A percentile compares a stretch with the other conserved stretches of the same genome.
Conservation (phyloP, 805 yeast genomes). For the Alloascoidea africana region DNA sequence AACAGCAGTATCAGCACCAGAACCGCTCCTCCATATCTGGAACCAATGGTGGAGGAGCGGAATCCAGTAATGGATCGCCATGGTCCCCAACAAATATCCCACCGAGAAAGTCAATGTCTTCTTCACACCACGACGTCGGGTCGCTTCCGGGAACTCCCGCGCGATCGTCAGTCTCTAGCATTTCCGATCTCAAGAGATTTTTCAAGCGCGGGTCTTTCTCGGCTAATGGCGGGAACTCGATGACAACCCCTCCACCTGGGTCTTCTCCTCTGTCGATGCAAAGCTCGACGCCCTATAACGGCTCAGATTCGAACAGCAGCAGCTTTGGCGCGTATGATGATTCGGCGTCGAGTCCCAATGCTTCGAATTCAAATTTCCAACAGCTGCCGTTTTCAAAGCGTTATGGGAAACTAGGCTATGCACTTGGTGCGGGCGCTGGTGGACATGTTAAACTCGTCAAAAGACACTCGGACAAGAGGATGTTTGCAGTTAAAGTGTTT, state of each 20-base stretch:
- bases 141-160: not conserved
- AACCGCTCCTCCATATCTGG: not conserved
- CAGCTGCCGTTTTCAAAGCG: constrained; percentile 43
- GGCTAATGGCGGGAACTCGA: not conserved
- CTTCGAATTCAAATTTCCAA: not conserved
- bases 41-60: not conserved
- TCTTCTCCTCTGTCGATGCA: not conserved
- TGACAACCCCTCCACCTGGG: not conserved
- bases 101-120: too few species aligned
- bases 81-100: too few species aligned
- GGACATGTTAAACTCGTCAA: constrained; percentile 80
- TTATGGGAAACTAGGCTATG: constrained; percentile 73
- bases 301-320: not conserved
- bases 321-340: not conserved
- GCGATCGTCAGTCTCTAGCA: not conserved
- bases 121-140: not conserved
- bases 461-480: constrained; percentile 38
- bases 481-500: constrained; percentile 83
- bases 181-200: too few species aligned
- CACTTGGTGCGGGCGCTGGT: constrained; percentile 86
- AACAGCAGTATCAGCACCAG: not conserved
- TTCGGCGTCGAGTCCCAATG: not conserved
- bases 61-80: too few species aligned
- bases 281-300: not conserved
- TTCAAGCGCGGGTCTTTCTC: too few species aligned